phyloP scores from a whole-genome alignment of 2,329 filamentous ascomycete species.

The Mycocentrospora acerina region DNA sequence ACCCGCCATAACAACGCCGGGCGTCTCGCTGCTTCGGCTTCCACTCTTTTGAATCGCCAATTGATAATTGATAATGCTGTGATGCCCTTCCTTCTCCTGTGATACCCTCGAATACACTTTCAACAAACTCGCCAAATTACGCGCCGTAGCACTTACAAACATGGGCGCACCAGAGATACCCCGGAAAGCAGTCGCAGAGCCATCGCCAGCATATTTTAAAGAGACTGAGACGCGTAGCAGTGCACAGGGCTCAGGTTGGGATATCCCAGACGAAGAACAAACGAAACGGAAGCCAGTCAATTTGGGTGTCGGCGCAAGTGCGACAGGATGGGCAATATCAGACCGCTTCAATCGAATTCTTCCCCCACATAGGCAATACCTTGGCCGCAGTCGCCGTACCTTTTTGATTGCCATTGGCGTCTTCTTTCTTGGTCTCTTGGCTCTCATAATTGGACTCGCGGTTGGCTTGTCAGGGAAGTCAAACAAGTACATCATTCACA shows the following conservation, averaged over 20 bases:
- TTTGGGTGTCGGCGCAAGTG: slow-evolving; percentile 14
- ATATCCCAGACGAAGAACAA: slow-evolving; percentile 12
- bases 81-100: slow-evolving; percentile 10
- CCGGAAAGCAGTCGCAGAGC: slow-evolving; percentile 24
- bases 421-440: slow-evolving; percentile 37
- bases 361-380: slow-evolving; percentile 42
- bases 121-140: slow-evolving; percentile 7
- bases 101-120: slow-evolving; percentile 12
- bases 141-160: slow-evolving; percentile 8
- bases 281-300: slow-evolving; percentile 6
- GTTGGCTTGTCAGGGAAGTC: slow-evolving; percentile 38
- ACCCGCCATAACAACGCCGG: slow-evolving; percentile 7
- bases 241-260: slow-evolving; percentile 14
- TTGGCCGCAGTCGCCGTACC: slow-evolving; percentile 42
- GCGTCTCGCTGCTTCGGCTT: slow-evolving; percentile 14
- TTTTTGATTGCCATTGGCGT: slow-evolving; percentile 40
- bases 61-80: slow-evolving; percentile 10
- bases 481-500: slow-evolving; percentile 12
- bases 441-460: slow-evolving; percentile 46
- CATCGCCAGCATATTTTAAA: slow-evolving; percentile 20
- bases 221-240: slow-evolving; percentile 5
- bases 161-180: slow-evolving; percentile 24
- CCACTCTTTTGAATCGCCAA: slow-evolving; percentile 17
- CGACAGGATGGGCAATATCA: slow-evolving; percentile 26
- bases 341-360: slow-evolving; percentile 39